Percentiles rank a stretch among this genome's conserved stretches.
phyloP scores from a whole-genome alignment of 768 basidiomycete genomes.

The Daedaleopsis nitida region DNA sequence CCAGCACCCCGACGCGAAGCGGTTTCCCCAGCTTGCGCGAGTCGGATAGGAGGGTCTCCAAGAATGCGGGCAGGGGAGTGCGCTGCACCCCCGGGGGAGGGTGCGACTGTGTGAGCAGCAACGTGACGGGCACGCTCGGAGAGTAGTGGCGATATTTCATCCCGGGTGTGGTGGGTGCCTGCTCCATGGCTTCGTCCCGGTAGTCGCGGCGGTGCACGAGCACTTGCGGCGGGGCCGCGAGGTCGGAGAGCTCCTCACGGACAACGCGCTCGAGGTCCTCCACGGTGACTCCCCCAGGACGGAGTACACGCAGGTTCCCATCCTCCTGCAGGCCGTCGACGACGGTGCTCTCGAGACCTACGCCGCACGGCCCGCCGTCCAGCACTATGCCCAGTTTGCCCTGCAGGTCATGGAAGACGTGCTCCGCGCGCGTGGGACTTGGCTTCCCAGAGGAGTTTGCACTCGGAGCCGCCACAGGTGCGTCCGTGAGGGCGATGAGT shows the following conservation, averaged over 20 bases:
- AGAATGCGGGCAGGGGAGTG: slow-evolving; percentile 37
- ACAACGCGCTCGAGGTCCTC: slow-evolving; percentile 78
- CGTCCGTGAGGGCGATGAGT: slow-evolving; percentile 71
- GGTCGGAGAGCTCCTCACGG: slow-evolving; percentile 38
- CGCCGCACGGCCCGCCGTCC: slow-evolving; percentile 88
- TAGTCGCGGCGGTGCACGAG: slow-evolving; percentile 84
- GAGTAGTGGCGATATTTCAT: slow-evolving; percentile 99
- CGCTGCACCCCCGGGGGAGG: slow-evolving; percentile 40
- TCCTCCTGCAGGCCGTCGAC: slow-evolving; percentile 82
- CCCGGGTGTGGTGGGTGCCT: slow-evolving; percentile 90
- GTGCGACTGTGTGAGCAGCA: slow-evolving; percentile 58
- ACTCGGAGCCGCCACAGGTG: slow-evolving; percentile 91
- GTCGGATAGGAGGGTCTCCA: slow-evolving; percentile 44
- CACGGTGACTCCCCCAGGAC: slow-evolving; percentile 91
- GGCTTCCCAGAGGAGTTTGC: slow-evolving; percentile 95
- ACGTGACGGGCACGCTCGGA: slow-evolving; percentile 81
- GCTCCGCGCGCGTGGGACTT: slow-evolving; percentile 86
- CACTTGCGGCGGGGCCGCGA: slow-evolving; percentile 50
- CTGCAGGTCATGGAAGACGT: slow-evolving; percentile 78
- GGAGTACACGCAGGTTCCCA: slow-evolving; percentile 76
- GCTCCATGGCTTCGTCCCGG: slow-evolving; percentile 64
- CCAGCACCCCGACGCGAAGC: slow-evolving; percentile 68
- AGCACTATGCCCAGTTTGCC: slow-evolving; percentile 78
- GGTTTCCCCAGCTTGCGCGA: slow-evolving; percentile 14
- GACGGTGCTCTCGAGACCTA: slow-evolving; percentile 96